Base-by-base conservation (phyloP, 306 rosid species). In the Cicer pinnatifidum region DNA sequence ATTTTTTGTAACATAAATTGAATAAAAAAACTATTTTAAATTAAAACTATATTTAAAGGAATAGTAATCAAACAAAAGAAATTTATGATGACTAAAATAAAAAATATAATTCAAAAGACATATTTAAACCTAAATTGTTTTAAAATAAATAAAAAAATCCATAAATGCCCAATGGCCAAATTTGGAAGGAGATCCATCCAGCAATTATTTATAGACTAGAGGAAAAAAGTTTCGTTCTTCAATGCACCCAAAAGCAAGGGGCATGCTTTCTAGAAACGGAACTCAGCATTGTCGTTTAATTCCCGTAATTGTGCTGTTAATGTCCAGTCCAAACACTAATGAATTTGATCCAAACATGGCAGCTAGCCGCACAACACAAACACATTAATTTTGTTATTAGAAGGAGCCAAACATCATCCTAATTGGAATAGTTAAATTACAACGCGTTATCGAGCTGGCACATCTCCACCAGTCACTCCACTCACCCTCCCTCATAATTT, bases 391-490 rank as follows among this genome's bases (percentile, higher is more conserved):
- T 3, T 0, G 17, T 47, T 2, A 54, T 10, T 46, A 20, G 7
- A 9, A 10, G 67, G 33, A 19, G 37, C 61, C 61, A 54, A 54
- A 19, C 8, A 41, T 41, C 45, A 8, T 43, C 19, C 16, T 33
- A 11, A 13, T 41, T 66, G 40, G n/a, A 52, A 38, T 35, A 6
- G 1, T 51, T 19, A 13, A 15, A 39, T 13, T n/a, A 6, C 48
- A 7, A 71, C 82, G 53, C 82, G 73, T 43, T 45, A 64, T 44
- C 60, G 4, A 72, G 68, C 68, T 63, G 73, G 67, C 68, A 63
- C 9, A 28, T 3, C 50, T 47, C 12, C 62, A 9, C n/a, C 62
- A 20, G 15, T 20, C 60, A n/a, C 69, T n/a, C 16, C 56, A 19
- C 19, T 15, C 38, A 9, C 45, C 51, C 43, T 45, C 41, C 52